These are phyloP conservation scores for Mitragyna speciosa DNA, from an alignment of 257 asterid genomes.

Conservation along the genomic window DNA sequence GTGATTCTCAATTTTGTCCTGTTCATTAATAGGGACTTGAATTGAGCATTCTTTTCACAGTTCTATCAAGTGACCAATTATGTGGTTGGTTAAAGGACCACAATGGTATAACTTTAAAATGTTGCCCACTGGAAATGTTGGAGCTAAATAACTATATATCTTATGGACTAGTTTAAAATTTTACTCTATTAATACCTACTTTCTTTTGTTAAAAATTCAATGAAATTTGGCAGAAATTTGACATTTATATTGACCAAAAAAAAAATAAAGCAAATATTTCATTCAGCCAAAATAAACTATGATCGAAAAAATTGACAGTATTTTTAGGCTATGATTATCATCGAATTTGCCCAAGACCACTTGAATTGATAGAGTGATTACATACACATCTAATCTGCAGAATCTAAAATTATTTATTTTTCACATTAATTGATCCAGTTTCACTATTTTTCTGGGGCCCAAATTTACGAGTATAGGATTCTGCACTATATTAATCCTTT, in stretches of 20 bases:
- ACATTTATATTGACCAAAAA: too few species aligned
- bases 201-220: neutral
- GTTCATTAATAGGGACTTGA: neutral
- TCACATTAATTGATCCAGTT: neutral
- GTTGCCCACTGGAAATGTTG: too few species aligned
- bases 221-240: neutral
- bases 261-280: too few species aligned
- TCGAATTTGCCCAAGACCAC: too few species aligned
- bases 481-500: neutral
- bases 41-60: neutral
- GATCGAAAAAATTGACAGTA: too few species aligned
- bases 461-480: neutral
- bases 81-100: neutral
- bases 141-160: too few species aligned
- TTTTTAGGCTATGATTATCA: too few species aligned
- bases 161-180: too few species aligned
- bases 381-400: too few species aligned
- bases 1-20: neutral
- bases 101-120: neutral
- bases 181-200: neutral
- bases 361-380: too few species aligned
- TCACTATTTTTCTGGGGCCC: slow-evolving; percentile 8
- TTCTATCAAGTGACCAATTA: neutral
- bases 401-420: too few species aligned
- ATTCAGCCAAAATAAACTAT: too few species aligned